Base-by-base conservation (phyloP, 2,329 filamentous ascomycete species). In the Pyrenochaeta sp. region DNA sequence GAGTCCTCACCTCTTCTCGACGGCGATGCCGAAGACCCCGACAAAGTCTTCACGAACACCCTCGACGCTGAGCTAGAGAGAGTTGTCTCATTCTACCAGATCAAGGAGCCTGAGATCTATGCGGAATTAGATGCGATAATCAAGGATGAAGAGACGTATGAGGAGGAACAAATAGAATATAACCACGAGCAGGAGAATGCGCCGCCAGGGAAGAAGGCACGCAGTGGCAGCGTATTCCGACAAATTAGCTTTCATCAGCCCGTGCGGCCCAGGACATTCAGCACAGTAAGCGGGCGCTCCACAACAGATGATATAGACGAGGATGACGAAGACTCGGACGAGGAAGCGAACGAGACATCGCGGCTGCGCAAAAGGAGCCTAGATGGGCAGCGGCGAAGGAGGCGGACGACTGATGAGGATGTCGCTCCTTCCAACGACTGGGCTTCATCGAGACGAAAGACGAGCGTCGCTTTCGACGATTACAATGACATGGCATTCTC, bases 1-100 rank as follows among this genome's bases (percentile, higher is more conserved):
- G 95, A 99, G 80, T 89, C 88, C 6, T 89, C 92, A 10, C 92
- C 95, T 4, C 85, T 99, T 35, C 88, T 99, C 54, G 81, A 83
- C 55, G 82, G 83, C 49, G 84, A 85, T 53, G 68, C 77, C 21
- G 77, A 82, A 40, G 89, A 96, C 54, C 89, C 92, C 12, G 93
- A 98, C 73, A 83, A 86, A 33, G 84, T 93, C 54, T 99, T 99
- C 74, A 83, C 84, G 61, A 87, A 87, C 60, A 88, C 92, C 35
- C 84, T 99, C 15, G 92, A 96, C 69, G 85, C 90, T 36, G 95
- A 99, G 75, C 80, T 99, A 45, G 93, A 98, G 71, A 98, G 98
- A 81, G 92, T 99, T 56, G 90, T 87, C 68, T 90, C 89, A 0
- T 99, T 99, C 75, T 98, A 95, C 76, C 84, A 88, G 58, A 79